Percentiles rank a stretch among this genome's conserved stretches.
Conservation (phyloP, 305 asterid species). For the Striga hermonthica region DNA sequence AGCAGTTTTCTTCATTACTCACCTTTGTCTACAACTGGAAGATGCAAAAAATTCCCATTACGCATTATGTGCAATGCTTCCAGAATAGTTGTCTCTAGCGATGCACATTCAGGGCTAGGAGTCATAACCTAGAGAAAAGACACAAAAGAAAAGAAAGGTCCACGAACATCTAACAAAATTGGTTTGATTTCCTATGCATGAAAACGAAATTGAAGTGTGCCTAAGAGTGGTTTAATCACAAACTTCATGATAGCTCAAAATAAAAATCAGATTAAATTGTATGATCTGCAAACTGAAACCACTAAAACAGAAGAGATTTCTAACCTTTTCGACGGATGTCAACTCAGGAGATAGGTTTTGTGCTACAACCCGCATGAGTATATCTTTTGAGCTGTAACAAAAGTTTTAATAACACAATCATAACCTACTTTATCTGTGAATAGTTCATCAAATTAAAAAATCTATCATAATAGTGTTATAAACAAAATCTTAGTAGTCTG, state of each 20-base stretch:
- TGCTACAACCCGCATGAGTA: conserved; percentile 89
- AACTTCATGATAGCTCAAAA: conserved; percentile 13
- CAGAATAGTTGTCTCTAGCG: conserved; percentile 75
- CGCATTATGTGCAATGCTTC: conserved; percentile 92
- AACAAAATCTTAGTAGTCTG: conserved; percentile 21
- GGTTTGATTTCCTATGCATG: too few relatives aligned
- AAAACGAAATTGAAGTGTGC: too few relatives aligned
- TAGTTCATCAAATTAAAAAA: conserved; percentile 18
- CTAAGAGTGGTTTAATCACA: conserved; percentile 1
- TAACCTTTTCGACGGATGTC: conserved; percentile 86
- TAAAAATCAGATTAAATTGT: not conserved
- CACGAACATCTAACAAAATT: conserved; percentile 1
- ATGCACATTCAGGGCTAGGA: conserved; percentile 78
- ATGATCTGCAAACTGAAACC: conserved; percentile 19
- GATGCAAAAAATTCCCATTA: conserved; percentile 83
- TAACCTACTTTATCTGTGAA: conserved; percentile 23
- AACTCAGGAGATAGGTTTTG: conserved; percentile 83
- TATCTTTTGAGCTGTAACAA: conserved; percentile 74
- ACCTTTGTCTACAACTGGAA: conserved; percentile 92
- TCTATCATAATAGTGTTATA: not conserved
- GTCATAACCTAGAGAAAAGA: conserved; percentile 29
- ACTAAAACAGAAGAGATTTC: conserved; percentile 26
- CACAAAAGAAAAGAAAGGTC: conserved; percentile 21
- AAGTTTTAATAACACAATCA: conserved; percentile 33
- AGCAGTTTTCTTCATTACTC: not conserved